These are phyloP conservation scores for Juglanconis sp. DNA, from an alignment of 2,329 filamentous ascomycete genomes.

Conservation along the genomic window DNA sequence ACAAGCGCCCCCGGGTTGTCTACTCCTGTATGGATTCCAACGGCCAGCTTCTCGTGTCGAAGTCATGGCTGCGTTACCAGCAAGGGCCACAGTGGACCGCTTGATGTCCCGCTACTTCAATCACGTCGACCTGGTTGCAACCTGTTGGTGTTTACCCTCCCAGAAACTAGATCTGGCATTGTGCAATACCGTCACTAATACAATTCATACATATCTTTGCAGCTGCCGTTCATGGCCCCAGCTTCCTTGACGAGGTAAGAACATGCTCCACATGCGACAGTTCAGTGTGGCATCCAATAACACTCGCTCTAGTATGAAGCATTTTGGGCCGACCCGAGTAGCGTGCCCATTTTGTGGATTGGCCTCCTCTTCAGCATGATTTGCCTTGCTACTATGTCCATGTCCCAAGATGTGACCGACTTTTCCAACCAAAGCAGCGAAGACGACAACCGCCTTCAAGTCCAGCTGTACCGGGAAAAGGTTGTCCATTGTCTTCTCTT, in stretches of 20 bases:
- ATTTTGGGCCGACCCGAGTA: conserved; percentile 40
- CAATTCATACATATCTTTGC: neutral
- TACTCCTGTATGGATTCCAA: conserved; percentile 32
- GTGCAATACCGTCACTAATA: too few relatives aligned
- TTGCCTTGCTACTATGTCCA: conserved; percentile 38
- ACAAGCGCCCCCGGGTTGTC: conserved; percentile 15
- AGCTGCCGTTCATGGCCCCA: conserved; percentile 28
- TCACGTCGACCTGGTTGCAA: conserved; percentile 25
- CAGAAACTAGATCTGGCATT: too few relatives aligned
- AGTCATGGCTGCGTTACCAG: conserved; percentile 32
- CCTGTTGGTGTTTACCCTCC: neutral
- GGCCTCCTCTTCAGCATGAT: conserved; percentile 45
- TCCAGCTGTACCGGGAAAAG: conserved; percentile 24
- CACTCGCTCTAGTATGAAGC: conserved; percentile 44
- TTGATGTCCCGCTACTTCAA: conserved; percentile 37
- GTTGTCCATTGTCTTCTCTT: conserved; percentile 35
- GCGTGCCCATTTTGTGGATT: conserved; percentile 38
- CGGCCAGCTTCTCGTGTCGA: conserved; percentile 26
- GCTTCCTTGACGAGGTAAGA: conserved; percentile 28
- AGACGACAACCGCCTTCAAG: neutral
- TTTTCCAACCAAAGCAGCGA: too few relatives aligned
- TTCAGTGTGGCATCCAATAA: too few relatives aligned
- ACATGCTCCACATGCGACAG: neutral
- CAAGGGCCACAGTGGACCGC: conserved; percentile 30
- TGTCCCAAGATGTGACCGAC: conserved; percentile 17